Percentiles rank a stretch among this genome's conserved stretches.
Conservation (phyloP, 495 filamentous ascomycete genomes). For the Penicillium pulvis region DNA sequence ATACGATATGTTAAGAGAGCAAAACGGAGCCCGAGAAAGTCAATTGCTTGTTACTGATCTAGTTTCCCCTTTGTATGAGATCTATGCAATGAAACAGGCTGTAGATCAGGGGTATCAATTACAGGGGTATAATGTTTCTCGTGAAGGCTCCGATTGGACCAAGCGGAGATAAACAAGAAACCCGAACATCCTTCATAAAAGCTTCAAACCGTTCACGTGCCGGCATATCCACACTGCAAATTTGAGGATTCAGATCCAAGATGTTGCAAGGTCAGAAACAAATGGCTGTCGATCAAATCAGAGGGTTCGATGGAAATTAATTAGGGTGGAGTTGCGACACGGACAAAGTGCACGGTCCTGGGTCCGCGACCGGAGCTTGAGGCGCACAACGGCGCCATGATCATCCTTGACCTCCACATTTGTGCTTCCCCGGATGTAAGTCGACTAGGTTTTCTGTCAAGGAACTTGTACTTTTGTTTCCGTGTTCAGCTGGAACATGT, state of each 20-base stretch:
- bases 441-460: background rate
- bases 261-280: background rate
- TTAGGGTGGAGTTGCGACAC: background rate
- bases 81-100: background rate
- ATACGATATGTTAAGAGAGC: no score
- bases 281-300: background rate
- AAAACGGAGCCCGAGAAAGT: no score
- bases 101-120: background rate
- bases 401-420: conserved; percentile 20
- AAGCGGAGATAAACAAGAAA: background rate
- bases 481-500: background rate
- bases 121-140: background rate
- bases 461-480: background rate
- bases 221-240: background rate
- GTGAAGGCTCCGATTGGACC: background rate
- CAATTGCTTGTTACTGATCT: background rate
- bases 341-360: conserved; percentile 3
- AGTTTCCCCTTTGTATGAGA: background rate
- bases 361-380: conserved; percentile 13
- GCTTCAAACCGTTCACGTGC: background rate
- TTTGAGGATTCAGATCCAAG: background rate
- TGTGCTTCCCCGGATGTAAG: conserved; percentile 13
- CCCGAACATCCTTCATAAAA: background rate
- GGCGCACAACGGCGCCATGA: conserved; percentile 18
- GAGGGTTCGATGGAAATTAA: background rate